These are phyloP conservation scores for Kalanchoe fedtschenkoi DNA, from an alignment of 164 flowering plant species.

Conservation along the genomic window DNA sequence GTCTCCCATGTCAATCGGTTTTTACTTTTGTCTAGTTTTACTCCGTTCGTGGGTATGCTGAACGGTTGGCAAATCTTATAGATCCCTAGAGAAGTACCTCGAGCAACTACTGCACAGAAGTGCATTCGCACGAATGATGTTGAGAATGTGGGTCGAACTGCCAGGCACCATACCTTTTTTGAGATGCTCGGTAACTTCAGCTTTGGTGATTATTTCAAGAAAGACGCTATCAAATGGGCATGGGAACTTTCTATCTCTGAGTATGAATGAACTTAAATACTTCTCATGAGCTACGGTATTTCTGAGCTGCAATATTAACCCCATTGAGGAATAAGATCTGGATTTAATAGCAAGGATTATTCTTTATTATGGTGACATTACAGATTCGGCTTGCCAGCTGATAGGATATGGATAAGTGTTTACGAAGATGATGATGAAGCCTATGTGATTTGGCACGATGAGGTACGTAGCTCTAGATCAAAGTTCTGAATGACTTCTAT, in stretches of 20 bases:
- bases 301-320: not conserved
- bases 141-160: constrained; percentile 84
- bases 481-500: not conserved
- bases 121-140: constrained; percentile 94
- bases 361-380: constrained; percentile 2
- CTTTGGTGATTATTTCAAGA: constrained; percentile 98
- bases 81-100: constrained; percentile 67
- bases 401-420: constrained; percentile 84
- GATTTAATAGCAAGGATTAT: not conserved
- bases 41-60: not conserved
- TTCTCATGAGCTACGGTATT: not conserved
- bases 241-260: constrained; percentile 91
- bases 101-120: constrained; percentile 87
- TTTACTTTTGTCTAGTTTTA: not conserved
- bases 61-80: constrained; percentile 12
- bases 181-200: constrained; percentile 98
- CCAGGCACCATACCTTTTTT: constrained; percentile 88
- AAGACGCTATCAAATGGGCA: constrained; percentile 89
- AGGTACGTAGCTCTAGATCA: constrained; percentile 26
- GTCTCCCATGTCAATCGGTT: not conserved
- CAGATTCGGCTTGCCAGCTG: constrained; percentile 68
- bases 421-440: constrained; percentile 91
- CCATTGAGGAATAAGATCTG: not conserved
- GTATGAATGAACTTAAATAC: constrained; percentile 31
- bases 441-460: constrained; percentile 72